Evolutionary conservation across 805 yeast species (phyloP), one percentile per base, ranked within the genome.

Genomic region (Cyberlindnera sargentensis): DNA sequence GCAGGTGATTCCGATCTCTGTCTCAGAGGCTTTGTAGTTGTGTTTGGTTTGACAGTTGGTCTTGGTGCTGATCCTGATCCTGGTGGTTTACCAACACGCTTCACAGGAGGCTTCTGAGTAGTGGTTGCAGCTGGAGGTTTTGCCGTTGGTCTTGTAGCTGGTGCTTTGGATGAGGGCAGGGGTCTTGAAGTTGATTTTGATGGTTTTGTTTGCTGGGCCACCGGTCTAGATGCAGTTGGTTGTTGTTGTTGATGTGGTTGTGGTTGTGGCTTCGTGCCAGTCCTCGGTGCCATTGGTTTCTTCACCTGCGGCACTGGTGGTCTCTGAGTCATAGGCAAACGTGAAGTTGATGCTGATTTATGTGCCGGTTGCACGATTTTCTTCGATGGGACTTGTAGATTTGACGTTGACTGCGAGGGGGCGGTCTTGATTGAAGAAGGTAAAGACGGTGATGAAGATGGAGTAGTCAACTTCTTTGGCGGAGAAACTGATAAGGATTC

Each of bases 1-100:
- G 44, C 42, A 11, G 60, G 57, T 4, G 57, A 51, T 43, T 46
- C 48, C 2, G 60, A 54, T 29, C 57, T 46, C 9, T 47, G 40
- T 31, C 52, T 20, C 15, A 11, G 35, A 15, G 48, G 37, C 9
- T 26, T 23, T 3, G 45, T 33, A 23, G 40, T 2, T 26, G 44
- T 40, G n/a, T 30, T 44, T 26, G 47, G 25, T 11, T 45, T 33
- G 25, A 40, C 33, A 30, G 38, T 36, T 41, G 47, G 34, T 39
- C 36, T 42, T 35, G 32, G 32, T 10, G 45, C 34, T 8, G 41
- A 25, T 30, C 33, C 31, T n/a, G 29, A 25, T 20, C 32, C 25
- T 4, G 45, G 36, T 24, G 41, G 41, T 6, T 41, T 24, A 1
- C 41, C 31, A 5, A 37, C 34, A 20, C 41, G 39, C 26, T 38